Conservation (phyloP, 768 basidiomycete genomes). For the Saitozyma sp. region DNA sequence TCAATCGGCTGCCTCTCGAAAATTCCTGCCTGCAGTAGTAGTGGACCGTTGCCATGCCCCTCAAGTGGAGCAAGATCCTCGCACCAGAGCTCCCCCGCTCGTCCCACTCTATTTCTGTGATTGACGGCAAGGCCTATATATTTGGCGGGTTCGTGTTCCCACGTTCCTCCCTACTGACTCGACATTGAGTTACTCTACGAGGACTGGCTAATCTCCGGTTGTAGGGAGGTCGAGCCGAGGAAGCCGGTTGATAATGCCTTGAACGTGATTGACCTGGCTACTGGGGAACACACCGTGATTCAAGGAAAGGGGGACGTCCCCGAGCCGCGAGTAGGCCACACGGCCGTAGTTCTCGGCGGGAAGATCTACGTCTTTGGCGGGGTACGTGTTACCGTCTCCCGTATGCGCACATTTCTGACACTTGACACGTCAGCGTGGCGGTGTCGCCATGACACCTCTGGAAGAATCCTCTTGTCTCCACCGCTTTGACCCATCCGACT, state of each 20-base stretch:
- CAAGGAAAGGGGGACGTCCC: conserved; percentile 32
- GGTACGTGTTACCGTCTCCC: conserved; percentile 11
- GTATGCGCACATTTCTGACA: not conserved
- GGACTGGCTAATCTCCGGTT: not conserved
- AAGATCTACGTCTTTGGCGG: conserved; percentile 58
- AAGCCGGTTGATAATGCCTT: conserved; percentile 54
- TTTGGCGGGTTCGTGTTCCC: conserved; percentile 51
- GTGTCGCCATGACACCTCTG: conserved; percentile 54
- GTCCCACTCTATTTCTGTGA: conserved; percentile 55
- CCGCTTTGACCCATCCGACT: conserved; percentile 9
- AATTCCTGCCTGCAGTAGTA: too few relatives aligned
- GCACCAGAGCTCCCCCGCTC: conserved; percentile 51
- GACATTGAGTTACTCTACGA: not conserved
- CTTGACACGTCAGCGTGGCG: conserved; percentile 48
- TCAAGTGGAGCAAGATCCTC: conserved; percentile 7
- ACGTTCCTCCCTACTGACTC: not conserved
- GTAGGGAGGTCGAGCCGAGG: conserved; percentile 56
- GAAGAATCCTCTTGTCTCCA: conserved; percentile 33
- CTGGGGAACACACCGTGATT: conserved; percentile 16
- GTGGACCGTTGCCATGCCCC: not conserved
- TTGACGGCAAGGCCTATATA: conserved; percentile 50
- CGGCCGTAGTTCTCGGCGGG: conserved; percentile 23
- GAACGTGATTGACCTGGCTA: conserved; percentile 20
- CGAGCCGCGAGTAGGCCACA: conserved; percentile 41
- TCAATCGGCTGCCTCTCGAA: too few relatives aligned